Conservation (phyloP, 345 rosid species). For the Eucalyptus albens region DNA sequence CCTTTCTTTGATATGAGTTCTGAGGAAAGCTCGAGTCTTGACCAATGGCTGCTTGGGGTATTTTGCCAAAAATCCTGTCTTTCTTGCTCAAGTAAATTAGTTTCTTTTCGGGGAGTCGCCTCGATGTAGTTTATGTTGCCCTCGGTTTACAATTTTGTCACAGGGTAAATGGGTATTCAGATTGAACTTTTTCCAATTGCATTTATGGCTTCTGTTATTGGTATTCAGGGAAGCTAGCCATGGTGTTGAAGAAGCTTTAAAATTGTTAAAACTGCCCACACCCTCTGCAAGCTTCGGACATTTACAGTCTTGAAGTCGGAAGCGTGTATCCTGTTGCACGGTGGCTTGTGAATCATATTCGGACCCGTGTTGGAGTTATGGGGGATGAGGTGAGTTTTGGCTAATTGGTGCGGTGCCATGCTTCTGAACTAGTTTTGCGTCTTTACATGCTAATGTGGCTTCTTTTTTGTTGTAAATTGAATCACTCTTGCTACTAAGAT, state of each 20-base stretch:
- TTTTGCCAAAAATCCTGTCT: not conserved
- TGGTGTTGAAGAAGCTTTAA: not conserved
- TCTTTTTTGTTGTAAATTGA: not conserved
- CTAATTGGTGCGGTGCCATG: not conserved
- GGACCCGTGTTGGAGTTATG: not conserved
- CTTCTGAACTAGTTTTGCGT: not conserved
- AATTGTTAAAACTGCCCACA: not conserved
- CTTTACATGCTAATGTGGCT: not conserved
- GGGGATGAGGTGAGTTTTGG: not conserved
- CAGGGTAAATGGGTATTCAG: not conserved
- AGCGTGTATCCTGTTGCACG: not conserved
- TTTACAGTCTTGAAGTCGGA: not conserved
- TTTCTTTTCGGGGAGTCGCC: not conserved
- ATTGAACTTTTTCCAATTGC: not conserved
- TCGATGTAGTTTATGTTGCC: not conserved
- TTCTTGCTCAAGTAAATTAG: not conserved
- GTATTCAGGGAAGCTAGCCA: not conserved
- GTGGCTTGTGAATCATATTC: not conserved
- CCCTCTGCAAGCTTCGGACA: not conserved
- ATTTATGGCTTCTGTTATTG: not conserved
- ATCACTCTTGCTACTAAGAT: not conserved
- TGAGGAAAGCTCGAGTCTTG: not conserved
- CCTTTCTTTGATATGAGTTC: not conserved
- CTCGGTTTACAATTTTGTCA: not conserved
- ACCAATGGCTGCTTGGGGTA: not conserved